A percentile compares a stretch with the other conserved stretches of the same genome.
Conservation (phyloP, 352 stramenopile species). For the Globisporangium nagaii region DNA sequence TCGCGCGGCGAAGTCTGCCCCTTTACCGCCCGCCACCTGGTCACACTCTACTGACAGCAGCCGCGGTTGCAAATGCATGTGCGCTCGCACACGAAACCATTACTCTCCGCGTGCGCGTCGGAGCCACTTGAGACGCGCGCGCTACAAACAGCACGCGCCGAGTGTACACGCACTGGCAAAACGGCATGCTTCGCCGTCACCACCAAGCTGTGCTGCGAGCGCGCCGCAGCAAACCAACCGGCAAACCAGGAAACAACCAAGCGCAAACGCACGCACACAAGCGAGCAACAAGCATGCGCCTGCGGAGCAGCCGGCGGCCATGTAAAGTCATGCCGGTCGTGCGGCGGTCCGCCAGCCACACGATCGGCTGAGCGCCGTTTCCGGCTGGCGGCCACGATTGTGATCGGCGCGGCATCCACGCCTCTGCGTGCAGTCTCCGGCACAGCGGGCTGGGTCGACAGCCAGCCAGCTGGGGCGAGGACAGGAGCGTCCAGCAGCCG, state of each 20-base stretch:
- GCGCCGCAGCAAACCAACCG: too few species aligned
- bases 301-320: not conserved
- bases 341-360: not conserved
- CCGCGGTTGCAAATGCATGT: not conserved
- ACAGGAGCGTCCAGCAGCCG: too few species aligned
- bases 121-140: too few species aligned
- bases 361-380: not conserved
- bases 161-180: too few species aligned
- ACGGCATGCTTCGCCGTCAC: too few species aligned
- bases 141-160: too few species aligned
- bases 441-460: too few species aligned
- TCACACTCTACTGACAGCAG: not conserved
- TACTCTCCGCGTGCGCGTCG: too few species aligned
- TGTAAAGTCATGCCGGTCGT: slow-evolving; percentile 3
- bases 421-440: too few species aligned
- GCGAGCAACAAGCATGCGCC: not conserved
- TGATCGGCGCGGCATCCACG: not conserved
- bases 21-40: slow-evolving; percentile 3
- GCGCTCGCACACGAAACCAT: not conserved
- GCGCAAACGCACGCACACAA: not conserved
- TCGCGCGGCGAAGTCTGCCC: not conserved
- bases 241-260: not conserved
- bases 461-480: too few species aligned
- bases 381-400: not conserved
- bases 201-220: too few species aligned